phyloP scores from a whole-genome alignment of 106 monocot genomes.

The Vanilla planifolia region DNA sequence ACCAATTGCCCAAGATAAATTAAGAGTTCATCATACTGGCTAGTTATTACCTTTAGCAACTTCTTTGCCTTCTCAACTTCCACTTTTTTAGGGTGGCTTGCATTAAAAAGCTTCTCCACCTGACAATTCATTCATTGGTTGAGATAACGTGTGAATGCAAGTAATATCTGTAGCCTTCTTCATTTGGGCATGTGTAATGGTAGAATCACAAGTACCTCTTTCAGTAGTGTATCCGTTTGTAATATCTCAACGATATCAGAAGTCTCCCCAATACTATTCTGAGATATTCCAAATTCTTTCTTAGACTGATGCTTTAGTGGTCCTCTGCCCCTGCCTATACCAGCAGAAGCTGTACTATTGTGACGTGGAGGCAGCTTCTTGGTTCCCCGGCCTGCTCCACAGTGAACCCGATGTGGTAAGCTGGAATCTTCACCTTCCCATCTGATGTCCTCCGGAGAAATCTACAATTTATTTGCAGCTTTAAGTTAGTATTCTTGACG shows the following conservation, averaged over 20 bases:
- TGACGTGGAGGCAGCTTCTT: slow-evolving; percentile 38
- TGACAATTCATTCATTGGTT: slow-evolving; percentile 14
- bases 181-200: too few relatives aligned
- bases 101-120: slow-evolving; percentile 65
- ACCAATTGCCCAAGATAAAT: too few relatives aligned
- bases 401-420: slow-evolving; percentile 14
- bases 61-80: slow-evolving; percentile 83
- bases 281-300: slow-evolving; percentile 31
- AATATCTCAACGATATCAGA: slow-evolving; percentile 58
- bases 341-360: slow-evolving; percentile 16
- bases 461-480: slow-evolving; percentile 23
- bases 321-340: slow-evolving; percentile 41
- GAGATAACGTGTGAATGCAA: not conserved
- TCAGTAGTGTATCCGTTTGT: slow-evolving; percentile 55
- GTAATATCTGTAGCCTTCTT: not conserved
- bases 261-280: slow-evolving; percentile 44
- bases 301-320: slow-evolving; percentile 28
- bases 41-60: slow-evolving; percentile 51
- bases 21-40: too few relatives aligned
- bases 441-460: slow-evolving; percentile 60
- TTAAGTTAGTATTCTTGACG: not conserved
- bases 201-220: slow-evolving; percentile 42
- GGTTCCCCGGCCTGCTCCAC: slow-evolving; percentile 22
- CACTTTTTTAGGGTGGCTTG: slow-evolving; percentile 45
- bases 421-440: slow-evolving; percentile 67